Evolutionary conservation across 1,139 yeast species (phyloP), one percentile per base, ranked within the genome.

Genomic region (Kurtzmaniella quercitrusa): DNA sequence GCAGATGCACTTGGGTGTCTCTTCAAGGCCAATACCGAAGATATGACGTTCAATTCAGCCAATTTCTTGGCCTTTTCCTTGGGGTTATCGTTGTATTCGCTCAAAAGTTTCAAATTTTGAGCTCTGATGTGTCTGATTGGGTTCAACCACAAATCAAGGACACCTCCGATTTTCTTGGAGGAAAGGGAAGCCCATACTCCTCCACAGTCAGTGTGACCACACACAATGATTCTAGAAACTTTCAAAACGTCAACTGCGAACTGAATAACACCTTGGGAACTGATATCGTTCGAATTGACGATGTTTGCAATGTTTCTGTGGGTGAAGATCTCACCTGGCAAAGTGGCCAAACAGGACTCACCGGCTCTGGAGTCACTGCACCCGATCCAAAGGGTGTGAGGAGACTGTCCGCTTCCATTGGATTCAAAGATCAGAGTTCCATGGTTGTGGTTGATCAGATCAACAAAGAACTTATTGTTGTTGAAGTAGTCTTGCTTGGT

Each of bases 171-270:
- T 49, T 79, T 77, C 54, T 82, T 81, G 48, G 81, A 75, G 5
- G 85, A 76, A 46, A 93, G 67, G 15, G 95, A 84, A 19, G 96
- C 93, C 83, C 91, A 85, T 46, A 90, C 81, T 27, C 98, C 98
- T 42, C 98, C 98, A 71, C 98, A 93, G 65, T 90, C 96, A 31
- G 95, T 87, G 68, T 93, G 98, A n/a, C 98, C 98, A 65, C 97
- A 90, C 9, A 93, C 88, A 46, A 93, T 77, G 47, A 93, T 82
- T 58, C 87, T 89, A 52, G 75, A 77, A 33, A 94, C 95, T 59
- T 87, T 85, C 51, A 93, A 73, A 16, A 85, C 91, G 56, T 89
- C 93, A 50, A 93, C 81, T 2, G 97, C 96, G 57, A 90, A 89
- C 62, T 93, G 97, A 38, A 93, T 73, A 2, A 90, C 93, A 1